phyloP scores from a whole-genome alignment of 2,329 filamentous ascomycete genomes.

The Exophiala sp. region DNA sequence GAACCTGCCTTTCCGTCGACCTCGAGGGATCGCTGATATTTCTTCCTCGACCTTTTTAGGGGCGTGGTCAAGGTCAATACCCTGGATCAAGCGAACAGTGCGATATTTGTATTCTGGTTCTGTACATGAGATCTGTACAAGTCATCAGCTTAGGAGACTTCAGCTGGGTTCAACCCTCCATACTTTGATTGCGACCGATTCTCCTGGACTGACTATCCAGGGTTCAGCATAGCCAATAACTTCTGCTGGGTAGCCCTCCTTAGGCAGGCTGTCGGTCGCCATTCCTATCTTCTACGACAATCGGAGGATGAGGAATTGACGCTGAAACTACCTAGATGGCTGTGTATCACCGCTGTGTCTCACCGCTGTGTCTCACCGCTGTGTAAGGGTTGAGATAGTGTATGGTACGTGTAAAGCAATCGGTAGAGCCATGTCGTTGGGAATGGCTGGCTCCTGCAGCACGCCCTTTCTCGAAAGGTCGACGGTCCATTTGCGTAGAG shows the following conservation, averaged over 20 bases:
- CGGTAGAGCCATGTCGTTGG: too few relatives aligned
- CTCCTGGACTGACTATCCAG: constrained; percentile 13
- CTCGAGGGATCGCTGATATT: constrained; percentile 5
- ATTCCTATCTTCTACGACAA: not conserved
- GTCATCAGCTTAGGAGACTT: not conserved
- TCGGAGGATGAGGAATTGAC: too few relatives aligned
- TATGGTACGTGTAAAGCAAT: too few relatives aligned
- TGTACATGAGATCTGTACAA: constrained; percentile 17
- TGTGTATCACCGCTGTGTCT: too few relatives aligned
- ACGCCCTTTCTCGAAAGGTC: too few relatives aligned
- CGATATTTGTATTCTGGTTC: constrained; percentile 14
- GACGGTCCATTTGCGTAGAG: too few relatives aligned
- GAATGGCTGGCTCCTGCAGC: too few relatives aligned
- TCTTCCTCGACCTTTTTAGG: constrained; percentile 8
- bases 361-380: too few relatives aligned
- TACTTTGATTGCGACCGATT: constrained; percentile 7
- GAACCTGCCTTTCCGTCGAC: constrained; percentile 2
- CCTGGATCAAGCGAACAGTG: constrained; percentile 18
- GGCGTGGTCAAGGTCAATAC: constrained; percentile 12
- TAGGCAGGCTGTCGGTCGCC: not conserved
- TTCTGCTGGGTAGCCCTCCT: constrained; percentile 2
- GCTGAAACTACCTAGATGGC: too few relatives aligned
- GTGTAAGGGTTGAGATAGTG: too few relatives aligned
- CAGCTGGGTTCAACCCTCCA: not conserved
- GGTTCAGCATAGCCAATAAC: constrained; percentile 17